Conservation (phyloP, 2,329 filamentous ascomycete genomes). For the Colletotrichum sp. region DNA sequence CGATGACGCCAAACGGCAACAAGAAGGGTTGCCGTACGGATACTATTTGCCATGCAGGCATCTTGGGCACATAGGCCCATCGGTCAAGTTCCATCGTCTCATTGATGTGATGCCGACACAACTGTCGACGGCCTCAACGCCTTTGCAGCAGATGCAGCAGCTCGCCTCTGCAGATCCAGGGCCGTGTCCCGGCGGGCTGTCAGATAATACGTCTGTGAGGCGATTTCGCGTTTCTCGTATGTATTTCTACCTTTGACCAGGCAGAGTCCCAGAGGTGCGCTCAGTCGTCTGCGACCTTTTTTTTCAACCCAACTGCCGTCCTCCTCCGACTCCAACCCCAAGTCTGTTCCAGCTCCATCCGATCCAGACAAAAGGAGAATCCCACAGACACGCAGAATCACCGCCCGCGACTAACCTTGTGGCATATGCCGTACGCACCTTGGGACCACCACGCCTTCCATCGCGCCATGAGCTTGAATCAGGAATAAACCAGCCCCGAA, state of each 20-base stretch:
- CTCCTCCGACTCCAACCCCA: not conserved
- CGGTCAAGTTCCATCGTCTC: not conserved
- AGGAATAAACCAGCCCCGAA: not conserved
- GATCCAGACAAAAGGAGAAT: not conserved
- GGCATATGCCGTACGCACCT: not conserved
- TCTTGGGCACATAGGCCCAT: not conserved
- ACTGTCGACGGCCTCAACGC: not conserved
- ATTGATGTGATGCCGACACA: not conserved
- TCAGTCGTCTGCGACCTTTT: not conserved
- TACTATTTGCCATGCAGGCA: not conserved
- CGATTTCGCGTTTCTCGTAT: not conserved
- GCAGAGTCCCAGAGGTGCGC: not conserved
- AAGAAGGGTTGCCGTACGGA: not conserved
- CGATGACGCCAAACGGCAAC: not conserved
- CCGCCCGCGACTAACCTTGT: not conserved
- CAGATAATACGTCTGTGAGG: not conserved
- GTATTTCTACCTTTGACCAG: not conserved
- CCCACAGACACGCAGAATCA: not conserved
- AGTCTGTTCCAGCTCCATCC: not conserved
- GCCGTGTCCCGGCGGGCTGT: constrained; percentile 7
- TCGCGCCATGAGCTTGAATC: not conserved
- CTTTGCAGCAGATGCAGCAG: not conserved
- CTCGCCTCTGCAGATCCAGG: not conserved
- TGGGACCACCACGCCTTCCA: not conserved
- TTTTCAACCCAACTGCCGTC: not conserved